phyloP scores from a whole-genome alignment of 768 basidiomycete genomes.

The Boletus coccyginus region DNA sequence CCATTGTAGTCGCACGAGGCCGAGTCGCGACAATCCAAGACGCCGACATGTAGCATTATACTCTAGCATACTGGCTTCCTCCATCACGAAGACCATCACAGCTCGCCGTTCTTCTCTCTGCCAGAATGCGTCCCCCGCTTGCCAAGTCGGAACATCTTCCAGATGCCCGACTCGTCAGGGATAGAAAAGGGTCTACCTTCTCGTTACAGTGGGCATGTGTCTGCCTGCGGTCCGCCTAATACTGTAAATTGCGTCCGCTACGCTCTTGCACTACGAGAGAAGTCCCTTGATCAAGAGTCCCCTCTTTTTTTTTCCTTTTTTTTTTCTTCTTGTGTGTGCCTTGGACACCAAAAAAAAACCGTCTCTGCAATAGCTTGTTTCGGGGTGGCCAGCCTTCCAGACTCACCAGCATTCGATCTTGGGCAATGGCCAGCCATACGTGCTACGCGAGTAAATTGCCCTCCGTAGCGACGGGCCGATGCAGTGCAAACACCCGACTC shows the following conservation, averaged over 20 bases:
- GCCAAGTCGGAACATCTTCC: conserved; percentile 16
- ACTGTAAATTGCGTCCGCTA: conserved; percentile 26
- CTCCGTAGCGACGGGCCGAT: neutral
- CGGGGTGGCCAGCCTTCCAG: neutral
- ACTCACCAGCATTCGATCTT: neutral
- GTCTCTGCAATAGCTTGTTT: conserved; percentile 2
- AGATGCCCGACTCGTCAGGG: conserved; percentile 19
- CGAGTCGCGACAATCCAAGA: conserved; percentile 22
- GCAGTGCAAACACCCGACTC: neutral
- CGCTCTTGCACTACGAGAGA: conserved; percentile 21
- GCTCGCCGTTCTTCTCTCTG: conserved; percentile 16
- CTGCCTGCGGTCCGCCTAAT: conserved; percentile 29
- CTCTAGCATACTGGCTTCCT: conserved; percentile 1
- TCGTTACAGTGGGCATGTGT: conserved; percentile 21
- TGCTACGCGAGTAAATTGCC: conserved; percentile 1
- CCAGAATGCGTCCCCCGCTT: conserved; percentile 10
- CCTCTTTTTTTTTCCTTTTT: conserved; percentile 14
- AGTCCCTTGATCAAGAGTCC: conserved; percentile 8
- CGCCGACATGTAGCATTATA: conserved; percentile 10
- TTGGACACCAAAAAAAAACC: conserved; percentile 16
- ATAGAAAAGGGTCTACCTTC: conserved; percentile 23
- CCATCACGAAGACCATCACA: conserved; percentile 23
- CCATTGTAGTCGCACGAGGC: conserved; percentile 15
- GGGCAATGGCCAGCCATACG: neutral
- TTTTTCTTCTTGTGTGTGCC: conserved; percentile 10